Evolutionary conservation across 108 stramenopile species (phyloP).

Genomic region (Skeletonema tropicum): DNA sequence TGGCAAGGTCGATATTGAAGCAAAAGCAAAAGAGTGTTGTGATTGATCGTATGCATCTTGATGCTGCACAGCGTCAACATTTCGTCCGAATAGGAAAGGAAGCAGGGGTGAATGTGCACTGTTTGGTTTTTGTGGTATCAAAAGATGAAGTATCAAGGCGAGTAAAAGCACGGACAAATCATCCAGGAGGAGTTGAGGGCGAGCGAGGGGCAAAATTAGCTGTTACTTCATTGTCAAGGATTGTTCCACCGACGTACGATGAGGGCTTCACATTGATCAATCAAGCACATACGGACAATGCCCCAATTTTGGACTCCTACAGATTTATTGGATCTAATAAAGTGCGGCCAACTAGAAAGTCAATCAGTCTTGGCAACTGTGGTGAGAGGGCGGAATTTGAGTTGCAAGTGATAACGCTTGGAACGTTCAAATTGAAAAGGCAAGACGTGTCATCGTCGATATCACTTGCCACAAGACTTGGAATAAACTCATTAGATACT

Average conservation of each 20-base stretch:
- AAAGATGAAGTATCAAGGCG: slow-evolving; percentile 53
- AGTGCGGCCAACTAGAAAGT: slow-evolving; percentile 3
- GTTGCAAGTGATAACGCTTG: slow-evolving; percentile 65
- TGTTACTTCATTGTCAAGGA: slow-evolving; percentile 43
- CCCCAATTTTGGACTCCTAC: slow-evolving; percentile 20
- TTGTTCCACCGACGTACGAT: slow-evolving; percentile 61
- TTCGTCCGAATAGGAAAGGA: slow-evolving; percentile 57
- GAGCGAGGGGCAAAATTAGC: slow-evolving; percentile 61
- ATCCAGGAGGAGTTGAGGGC: slow-evolving; percentile 80
- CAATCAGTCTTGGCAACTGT: slow-evolving; percentile 18
- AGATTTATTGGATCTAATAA: background rate
- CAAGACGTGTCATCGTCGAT: slow-evolving; percentile 40
- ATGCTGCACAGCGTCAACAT: slow-evolving; percentile 54
- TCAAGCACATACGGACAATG: slow-evolving; percentile 30
- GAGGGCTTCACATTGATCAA: slow-evolving; percentile 68
- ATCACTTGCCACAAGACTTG: slow-evolving; percentile 35
- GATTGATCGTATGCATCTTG: slow-evolving; percentile 86
- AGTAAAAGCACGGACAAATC: slow-evolving; percentile 68
- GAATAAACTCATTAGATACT: slow-evolving; percentile 72
- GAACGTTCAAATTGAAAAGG: slow-evolving; percentile 70
- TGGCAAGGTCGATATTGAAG: slow-evolving; percentile 42
- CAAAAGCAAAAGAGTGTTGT: slow-evolving; percentile 55
- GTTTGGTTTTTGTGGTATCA: slow-evolving; percentile 59
- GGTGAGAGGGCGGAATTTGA: slow-evolving; percentile 4
- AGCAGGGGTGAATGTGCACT: slow-evolving; percentile 60